These are phyloP conservation scores for Suillus subaureus DNA, from an alignment of 768 basidiomycete genomes.

Conservation along the genomic window DNA sequence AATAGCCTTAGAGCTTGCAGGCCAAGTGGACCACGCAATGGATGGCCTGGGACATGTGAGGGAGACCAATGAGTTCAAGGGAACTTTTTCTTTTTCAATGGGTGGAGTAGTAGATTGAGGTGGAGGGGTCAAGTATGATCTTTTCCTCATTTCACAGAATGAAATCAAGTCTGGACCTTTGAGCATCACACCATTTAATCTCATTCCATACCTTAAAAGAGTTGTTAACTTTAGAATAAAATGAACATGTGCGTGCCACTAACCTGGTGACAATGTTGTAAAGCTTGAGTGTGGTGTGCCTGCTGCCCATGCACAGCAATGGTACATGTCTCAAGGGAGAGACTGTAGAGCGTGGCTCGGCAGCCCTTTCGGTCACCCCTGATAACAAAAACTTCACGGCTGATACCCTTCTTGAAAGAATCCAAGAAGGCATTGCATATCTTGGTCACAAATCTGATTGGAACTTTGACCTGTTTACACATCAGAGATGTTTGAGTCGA, in stretches of 20 bases:
- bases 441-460: too few species aligned
- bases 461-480: too few species aligned
- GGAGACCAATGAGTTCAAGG: neutral
- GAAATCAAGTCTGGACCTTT: neutral
- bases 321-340: neutral
- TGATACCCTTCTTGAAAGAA: too few species aligned
- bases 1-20: neutral
- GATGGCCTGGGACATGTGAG: neutral
- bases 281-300: neutral
- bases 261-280: neutral
- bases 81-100: neutral
- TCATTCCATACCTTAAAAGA: neutral
- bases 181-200: neutral
- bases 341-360: neutral
- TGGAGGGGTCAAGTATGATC: neutral
- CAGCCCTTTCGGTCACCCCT: neutral
- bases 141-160: neutral
- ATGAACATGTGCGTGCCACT: neutral
- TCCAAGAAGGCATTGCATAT: too few species aligned
- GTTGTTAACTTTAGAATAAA: neutral
- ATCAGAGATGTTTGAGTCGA: too few species aligned
- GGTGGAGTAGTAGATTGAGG: neutral
- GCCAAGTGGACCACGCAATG: neutral
- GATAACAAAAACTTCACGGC: too few species aligned
- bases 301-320: neutral